phyloP scores from a whole-genome alignment of 805 yeast genomes.

The Ogataea haglerorum region DNA sequence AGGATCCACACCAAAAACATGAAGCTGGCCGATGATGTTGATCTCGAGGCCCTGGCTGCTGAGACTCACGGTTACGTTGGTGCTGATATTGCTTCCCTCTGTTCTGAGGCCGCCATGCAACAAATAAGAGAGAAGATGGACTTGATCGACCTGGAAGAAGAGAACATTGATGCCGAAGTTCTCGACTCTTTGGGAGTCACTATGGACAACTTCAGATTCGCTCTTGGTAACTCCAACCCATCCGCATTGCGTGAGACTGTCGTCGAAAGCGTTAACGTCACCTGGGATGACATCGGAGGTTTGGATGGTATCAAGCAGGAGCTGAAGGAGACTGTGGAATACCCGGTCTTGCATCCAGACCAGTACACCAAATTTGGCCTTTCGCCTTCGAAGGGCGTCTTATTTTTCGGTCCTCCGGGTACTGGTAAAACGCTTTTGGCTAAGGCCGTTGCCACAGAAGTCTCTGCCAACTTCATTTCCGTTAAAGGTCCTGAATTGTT shows the following conservation, averaged over 20 bases:
- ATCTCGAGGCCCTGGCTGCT: conserved; percentile 89
- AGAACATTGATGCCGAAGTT: conserved; percentile 95
- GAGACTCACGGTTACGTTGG: conserved; percentile 99
- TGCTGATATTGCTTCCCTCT: conserved; percentile 95
- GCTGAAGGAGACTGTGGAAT: conserved; percentile 97
- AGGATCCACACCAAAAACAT: conserved; percentile 98
- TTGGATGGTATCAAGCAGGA: conserved; percentile 93
- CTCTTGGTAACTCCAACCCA: conserved; percentile 96
- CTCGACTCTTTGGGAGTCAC: conserved; percentile 96
- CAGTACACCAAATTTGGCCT: conserved; percentile 97
- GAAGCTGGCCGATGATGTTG: conserved; percentile 94
- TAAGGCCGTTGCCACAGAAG: conserved; percentile 99
- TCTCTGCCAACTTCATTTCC: conserved; percentile 95
- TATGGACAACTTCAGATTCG: conserved; percentile 98
- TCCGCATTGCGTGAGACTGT: conserved; percentile 99
- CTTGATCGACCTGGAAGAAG: conserved; percentile 91
- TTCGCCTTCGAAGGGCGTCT: conserved; percentile 96
- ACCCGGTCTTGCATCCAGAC: conserved; percentile 98
- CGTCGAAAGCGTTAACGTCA: conserved; percentile 96
- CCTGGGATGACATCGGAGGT: conserved; percentile 99
- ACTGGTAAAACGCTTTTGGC: conserved; percentile 98
- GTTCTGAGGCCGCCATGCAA: conserved; percentile 99
- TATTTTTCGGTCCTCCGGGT: conserved; percentile 99
- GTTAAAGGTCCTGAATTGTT: conserved; percentile 96
- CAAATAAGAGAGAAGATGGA: conserved; percentile 99